Percentiles rank a stretch among this genome's conserved stretches.
phyloP scores from a whole-genome alignment of 78 protist species.

The Dictyostelium firmibasis region DNA sequence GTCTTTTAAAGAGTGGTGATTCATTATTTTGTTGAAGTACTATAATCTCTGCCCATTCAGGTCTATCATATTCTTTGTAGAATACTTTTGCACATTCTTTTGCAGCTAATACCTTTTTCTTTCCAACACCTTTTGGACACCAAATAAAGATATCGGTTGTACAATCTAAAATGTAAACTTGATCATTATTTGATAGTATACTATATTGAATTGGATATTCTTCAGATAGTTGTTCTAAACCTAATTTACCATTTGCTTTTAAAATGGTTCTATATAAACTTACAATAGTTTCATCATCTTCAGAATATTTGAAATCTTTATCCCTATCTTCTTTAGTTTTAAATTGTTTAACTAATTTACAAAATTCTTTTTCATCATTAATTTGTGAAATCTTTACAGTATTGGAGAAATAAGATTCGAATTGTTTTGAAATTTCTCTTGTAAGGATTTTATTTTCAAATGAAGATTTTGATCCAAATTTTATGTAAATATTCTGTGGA shows the following conservation, averaged over 20 bases:
- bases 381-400: not conserved
- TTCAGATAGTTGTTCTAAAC: slow-evolving; percentile 25
- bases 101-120: slow-evolving; percentile 12
- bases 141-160: slow-evolving; percentile 63
- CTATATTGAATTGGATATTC: slow-evolving; percentile 31
- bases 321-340: slow-evolving; percentile 48
- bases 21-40: not conserved
- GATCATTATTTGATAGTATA: not conserved
- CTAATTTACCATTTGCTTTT: slow-evolving; percentile 34
- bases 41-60: slow-evolving; percentile 34
- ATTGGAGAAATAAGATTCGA: not conserved
- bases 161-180: slow-evolving; percentile 57
- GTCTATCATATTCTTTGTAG: slow-evolving; percentile 47
- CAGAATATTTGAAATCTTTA: not conserved
- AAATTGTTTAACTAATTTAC: slow-evolving; percentile 5
- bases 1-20: slow-evolving; percentile 42
- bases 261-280: slow-evolving; percentile 27
- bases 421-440: slow-evolving; percentile 26
- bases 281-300: slow-evolving; percentile 57
- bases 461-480: slow-evolving; percentile 31
- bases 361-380: slow-evolving; percentile 21
- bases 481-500: not conserved
- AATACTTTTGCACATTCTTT: slow-evolving; percentile 54
- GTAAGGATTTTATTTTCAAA: not conserved
- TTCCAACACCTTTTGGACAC: not conserved